Conservation (phyloP, 2,329 filamentous ascomycete genomes). For the Amesomyces nigricolor region DNA sequence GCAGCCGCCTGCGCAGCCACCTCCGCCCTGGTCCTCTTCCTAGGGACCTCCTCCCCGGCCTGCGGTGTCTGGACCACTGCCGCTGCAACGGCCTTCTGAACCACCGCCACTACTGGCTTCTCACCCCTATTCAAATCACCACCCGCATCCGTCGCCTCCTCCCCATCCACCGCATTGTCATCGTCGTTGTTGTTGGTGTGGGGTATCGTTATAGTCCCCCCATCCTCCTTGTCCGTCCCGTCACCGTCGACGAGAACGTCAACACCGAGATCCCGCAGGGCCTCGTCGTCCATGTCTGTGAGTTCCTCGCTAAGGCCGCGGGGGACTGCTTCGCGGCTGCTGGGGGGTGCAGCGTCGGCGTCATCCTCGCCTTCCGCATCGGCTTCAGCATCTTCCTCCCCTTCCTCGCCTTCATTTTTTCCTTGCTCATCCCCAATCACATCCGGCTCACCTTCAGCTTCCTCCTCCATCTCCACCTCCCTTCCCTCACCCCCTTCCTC, state of each 20-base stretch:
- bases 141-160: background rate
- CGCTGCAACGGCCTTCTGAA: background rate
- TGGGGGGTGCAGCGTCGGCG: background rate
- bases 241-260: constrained; percentile 38
- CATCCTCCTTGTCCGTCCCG: background rate
- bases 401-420: background rate
- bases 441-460: no score
- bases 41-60: background rate
- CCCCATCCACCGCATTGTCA: background rate
- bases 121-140: background rate
- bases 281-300: constrained; percentile 87
- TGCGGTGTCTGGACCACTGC: background rate
- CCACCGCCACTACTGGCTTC: background rate
- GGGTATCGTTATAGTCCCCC: background rate
- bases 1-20: constrained; percentile 7
- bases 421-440: no score
- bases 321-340: constrained; percentile 35
- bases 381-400: background rate
- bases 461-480: no score
- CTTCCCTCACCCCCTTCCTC: constrained; percentile 33
- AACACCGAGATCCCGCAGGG: constrained; percentile 64
- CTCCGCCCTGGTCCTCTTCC: constrained; percentile 9
- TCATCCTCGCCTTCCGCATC: background rate
- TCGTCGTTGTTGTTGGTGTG: background rate
- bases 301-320: constrained; percentile 74